These are phyloP conservation scores for Reutealis trisperma DNA, from an alignment of 345 rosid species.

Conservation along the genomic window DNA sequence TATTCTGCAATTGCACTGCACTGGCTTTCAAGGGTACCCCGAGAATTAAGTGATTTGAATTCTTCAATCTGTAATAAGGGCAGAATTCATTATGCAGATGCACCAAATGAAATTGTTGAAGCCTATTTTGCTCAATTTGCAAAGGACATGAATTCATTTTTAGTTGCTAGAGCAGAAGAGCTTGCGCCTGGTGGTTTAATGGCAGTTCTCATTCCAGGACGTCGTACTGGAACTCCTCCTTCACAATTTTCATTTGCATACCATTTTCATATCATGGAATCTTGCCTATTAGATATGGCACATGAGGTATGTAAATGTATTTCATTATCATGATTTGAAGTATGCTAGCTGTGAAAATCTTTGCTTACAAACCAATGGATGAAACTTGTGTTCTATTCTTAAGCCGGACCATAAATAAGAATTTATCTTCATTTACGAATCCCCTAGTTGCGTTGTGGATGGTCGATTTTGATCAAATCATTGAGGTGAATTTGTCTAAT, in stretches of 20 bases:
- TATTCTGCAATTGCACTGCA: conserved; percentile 18
- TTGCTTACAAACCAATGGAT: too few relatives aligned
- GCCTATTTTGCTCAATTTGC: conserved; percentile 19
- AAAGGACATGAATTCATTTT: conserved; percentile 13
- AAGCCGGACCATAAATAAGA: too few relatives aligned
- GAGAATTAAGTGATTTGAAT: conserved; percentile 7
- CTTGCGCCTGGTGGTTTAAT: conserved; percentile 18
- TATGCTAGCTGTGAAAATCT: too few relatives aligned
- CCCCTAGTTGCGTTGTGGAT: too few relatives aligned
- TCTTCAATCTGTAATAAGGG: conserved; percentile 12
- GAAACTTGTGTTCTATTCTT: too few relatives aligned
- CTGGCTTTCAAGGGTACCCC: conserved; percentile 14
- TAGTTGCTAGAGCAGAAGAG: conserved; percentile 24
- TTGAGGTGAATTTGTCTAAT: too few relatives aligned
- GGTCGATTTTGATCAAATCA: too few relatives aligned
- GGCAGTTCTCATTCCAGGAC: conserved; percentile 8
- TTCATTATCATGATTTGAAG: too few relatives aligned
- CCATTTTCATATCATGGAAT: background rate
- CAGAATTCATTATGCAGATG: conserved; percentile 9
- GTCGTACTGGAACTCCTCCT: conserved; percentile 11
- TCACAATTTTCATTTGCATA: background rate
- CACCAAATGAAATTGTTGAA: conserved; percentile 13
- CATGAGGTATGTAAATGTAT: conserved; percentile 10
- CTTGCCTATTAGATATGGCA: conserved; percentile 19
- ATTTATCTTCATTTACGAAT: too few relatives aligned